Conservation (phyloP, 805 yeast genomes). For the Candida corydali region DNA sequence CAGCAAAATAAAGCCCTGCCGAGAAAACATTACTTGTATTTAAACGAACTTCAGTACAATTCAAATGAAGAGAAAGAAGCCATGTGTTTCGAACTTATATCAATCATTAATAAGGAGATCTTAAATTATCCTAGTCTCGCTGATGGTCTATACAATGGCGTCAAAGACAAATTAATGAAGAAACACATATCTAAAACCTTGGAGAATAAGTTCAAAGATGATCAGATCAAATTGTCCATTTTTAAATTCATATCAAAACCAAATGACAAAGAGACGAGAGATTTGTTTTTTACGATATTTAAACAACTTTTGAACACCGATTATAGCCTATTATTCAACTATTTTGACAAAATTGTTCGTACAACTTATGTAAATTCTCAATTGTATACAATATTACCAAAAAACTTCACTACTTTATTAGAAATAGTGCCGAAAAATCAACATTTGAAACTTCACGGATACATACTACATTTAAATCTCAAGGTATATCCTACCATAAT, state of each 20-base stretch:
- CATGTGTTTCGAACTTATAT: slow-evolving; percentile 26
- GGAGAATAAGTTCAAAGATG: slow-evolving; percentile 13
- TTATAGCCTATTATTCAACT: background rate
- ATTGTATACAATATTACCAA: background rate
- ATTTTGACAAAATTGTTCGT: slow-evolving; percentile 3
- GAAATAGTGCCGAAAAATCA: background rate
- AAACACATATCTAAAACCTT: slow-evolving; percentile 14
- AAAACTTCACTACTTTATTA: background rate
- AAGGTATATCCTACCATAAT: background rate
- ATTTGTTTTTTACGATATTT: slow-evolving; percentile 1
- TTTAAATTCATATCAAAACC: slow-evolving; percentile 26
- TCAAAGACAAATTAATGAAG: slow-evolving; percentile 17
- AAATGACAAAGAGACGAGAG: background rate
- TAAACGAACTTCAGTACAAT: slow-evolving; percentile 22
- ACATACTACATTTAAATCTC: background rate
- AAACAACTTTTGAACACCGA: background rate
- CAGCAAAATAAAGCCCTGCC: slow-evolving; percentile 21
- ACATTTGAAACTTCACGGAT: background rate
- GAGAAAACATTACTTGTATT: slow-evolving; percentile 19
- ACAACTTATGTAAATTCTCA: slow-evolving; percentile 2
- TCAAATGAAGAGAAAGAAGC: slow-evolving; percentile 20
- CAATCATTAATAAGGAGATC: slow-evolving; percentile 26
- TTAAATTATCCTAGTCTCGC: slow-evolving; percentile 21
- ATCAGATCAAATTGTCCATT: slow-evolving; percentile 22
- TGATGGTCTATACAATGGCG: slow-evolving; percentile 16